These are phyloP conservation scores for Ophiocordyceps unilateralis DNA, from an alignment of 2,329 filamentous ascomycete genomes.

Conservation along the genomic window DNA sequence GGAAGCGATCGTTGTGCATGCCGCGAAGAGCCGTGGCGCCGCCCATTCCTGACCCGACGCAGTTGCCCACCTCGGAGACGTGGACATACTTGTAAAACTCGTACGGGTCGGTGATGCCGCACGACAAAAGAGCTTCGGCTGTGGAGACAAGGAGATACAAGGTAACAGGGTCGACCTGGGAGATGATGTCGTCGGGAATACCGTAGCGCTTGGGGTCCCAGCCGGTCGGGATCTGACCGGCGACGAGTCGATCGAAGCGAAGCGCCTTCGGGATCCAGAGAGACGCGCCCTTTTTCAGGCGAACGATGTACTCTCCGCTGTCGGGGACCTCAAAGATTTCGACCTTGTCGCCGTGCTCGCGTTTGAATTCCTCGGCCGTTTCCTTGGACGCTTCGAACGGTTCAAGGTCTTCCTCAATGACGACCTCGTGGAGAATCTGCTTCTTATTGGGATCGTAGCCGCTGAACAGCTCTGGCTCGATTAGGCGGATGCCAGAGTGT, in stretches of 20 bases:
- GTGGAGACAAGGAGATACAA: conserved; percentile 90
- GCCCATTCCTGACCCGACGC: conserved; percentile 95
- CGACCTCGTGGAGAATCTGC: conserved; percentile 92
- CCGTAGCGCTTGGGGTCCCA: conserved; percentile 96
- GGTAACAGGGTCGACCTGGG: conserved; percentile 91
- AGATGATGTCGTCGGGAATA: conserved; percentile 93
- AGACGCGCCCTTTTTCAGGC: conserved; percentile 86
- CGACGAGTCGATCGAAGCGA: conserved; percentile 90
- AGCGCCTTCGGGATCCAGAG: conserved; percentile 95
- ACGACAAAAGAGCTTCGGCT: conserved; percentile 74
- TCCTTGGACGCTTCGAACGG: conserved; percentile 96
- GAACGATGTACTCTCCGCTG: conserved; percentile 85
- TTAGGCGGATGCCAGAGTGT: conserved; percentile 91
- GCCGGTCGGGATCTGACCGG: conserved; percentile 89
- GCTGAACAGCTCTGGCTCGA: conserved; percentile 91
- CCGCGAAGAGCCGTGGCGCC: conserved; percentile 80
- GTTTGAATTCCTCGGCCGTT: conserved; percentile 91
- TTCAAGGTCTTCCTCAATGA: conserved; percentile 92
- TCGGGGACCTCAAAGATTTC: conserved; percentile 93
- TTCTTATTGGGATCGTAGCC: conserved; percentile 98
- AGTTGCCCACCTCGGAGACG: conserved; percentile 94
- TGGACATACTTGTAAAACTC: conserved; percentile 99
- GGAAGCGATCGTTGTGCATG: conserved; percentile 96
- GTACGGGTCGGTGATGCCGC: conserved; percentile 95
- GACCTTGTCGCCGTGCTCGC: conserved; percentile 92